Evolutionary conservation across 495 filamentous ascomycete species (phyloP).

Genomic region (Penicillium antarcticum): DNA sequence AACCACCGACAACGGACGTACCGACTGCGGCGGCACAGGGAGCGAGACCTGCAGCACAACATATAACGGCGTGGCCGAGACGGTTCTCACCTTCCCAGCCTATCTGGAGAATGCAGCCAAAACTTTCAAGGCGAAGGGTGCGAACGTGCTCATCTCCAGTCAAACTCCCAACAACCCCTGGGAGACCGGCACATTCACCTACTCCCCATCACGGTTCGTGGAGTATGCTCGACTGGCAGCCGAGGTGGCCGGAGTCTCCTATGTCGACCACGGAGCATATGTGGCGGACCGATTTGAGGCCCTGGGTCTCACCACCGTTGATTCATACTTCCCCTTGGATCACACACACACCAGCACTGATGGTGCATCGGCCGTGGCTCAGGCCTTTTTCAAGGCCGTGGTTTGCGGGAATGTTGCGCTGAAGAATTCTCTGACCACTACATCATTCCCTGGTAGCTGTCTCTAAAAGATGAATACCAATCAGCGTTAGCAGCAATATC

Average conservation of each 20-base stretch:
- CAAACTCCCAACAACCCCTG: conserved; percentile 64
- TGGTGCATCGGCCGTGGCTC: conserved; percentile 56
- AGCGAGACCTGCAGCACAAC: conserved; percentile 51
- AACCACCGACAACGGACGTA: conserved; percentile 56
- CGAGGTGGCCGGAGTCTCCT: conserved; percentile 39
- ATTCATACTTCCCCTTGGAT: conserved; percentile 56
- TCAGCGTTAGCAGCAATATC: too few relatives aligned
- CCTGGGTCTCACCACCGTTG: conserved; percentile 42
- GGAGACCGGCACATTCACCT: conserved; percentile 50
- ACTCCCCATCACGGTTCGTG: conserved; percentile 50
- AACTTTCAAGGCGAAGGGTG: conserved; percentile 54
- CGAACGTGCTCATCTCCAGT: conserved; percentile 57
- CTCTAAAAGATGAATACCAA: conserved; percentile 5
- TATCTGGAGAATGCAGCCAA: conserved; percentile 55
- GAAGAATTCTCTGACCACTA: conserved; percentile 30
- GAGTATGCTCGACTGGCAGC: conserved; percentile 54
- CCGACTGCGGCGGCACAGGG: conserved; percentile 53
- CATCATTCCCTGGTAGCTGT: conserved; percentile 30
- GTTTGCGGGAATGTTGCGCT: conserved; percentile 37
- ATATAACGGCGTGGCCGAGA: conserved; percentile 50
- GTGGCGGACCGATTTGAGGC: conserved; percentile 49
- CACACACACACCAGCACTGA: conserved; percentile 62
- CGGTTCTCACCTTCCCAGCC: conserved; percentile 54
- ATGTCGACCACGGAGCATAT: conserved; percentile 61
- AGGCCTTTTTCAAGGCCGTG: conserved; percentile 61